Evolutionary conservation across 495 filamentous ascomycete genomes (phyloP).

Genomic region (Daldinia grandis): DNA sequence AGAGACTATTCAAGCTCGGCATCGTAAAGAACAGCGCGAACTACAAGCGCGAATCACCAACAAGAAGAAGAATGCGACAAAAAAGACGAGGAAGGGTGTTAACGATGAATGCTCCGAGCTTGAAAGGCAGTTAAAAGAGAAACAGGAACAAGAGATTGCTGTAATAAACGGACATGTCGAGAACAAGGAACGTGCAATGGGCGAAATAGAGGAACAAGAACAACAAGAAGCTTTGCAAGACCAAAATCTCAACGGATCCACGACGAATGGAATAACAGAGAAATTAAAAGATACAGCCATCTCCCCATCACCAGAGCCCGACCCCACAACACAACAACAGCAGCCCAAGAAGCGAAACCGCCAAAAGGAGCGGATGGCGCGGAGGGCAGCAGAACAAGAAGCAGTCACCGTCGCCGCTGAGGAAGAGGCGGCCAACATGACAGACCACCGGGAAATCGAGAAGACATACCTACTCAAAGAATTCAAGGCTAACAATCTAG

Average conservation of each 20-base stretch:
- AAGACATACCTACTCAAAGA: constrained; percentile 69
- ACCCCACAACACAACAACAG: constrained; percentile 32
- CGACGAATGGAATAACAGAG: constrained; percentile 25
- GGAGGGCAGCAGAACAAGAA: constrained; percentile 83
- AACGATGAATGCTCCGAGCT: constrained; percentile 83
- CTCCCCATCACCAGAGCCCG: constrained; percentile 22
- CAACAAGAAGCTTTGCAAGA: constrained; percentile 31
- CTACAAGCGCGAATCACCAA: constrained; percentile 84
- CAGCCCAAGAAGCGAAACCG: constrained; percentile 80
- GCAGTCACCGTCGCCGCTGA: constrained; percentile 71
- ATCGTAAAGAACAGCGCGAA: constrained; percentile 89
- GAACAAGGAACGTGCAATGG: constrained; percentile 8
- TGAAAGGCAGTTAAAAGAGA: constrained; percentile 72
- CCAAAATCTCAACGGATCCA: constrained; percentile 32
- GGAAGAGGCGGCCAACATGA: constrained; percentile 75
- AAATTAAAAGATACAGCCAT: constrained; percentile 32
- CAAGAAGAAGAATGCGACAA: constrained; percentile 94
- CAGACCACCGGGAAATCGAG: constrained; percentile 78
- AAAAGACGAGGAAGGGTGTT: constrained; percentile 92
- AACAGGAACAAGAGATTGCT: constrained; percentile 72
- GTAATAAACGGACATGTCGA: constrained; percentile 57
- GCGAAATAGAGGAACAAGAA: constrained; percentile 28
- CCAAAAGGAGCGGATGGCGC: constrained; percentile 88
- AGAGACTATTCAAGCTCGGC: constrained; percentile 79
- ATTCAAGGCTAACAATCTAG: constrained; percentile 68